These are phyloP conservation scores for Rubia yunnanensis DNA, from an alignment of 257 asterid genomes.

Conservation along the genomic window DNA sequence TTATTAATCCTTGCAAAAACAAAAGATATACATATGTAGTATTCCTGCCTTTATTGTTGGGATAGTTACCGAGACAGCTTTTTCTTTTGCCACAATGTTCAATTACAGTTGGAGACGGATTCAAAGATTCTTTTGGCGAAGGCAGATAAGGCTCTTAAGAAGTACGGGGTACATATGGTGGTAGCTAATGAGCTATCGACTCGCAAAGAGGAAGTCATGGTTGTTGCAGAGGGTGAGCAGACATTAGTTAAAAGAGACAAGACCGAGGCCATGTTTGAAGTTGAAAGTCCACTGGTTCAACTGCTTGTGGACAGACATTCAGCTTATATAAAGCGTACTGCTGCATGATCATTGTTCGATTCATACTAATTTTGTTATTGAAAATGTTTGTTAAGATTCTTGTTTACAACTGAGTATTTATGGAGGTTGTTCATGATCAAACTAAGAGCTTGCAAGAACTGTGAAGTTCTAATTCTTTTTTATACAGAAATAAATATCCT, in stretches of 20 bases:
- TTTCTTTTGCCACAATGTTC: neutral
- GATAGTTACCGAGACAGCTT: neutral
- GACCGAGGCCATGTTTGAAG: constrained; percentile 43
- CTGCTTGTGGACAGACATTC: constrained; percentile 65
- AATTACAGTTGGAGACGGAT: constrained; percentile 78
- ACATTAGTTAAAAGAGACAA: constrained; percentile 49
- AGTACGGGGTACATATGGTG: constrained; percentile 78
- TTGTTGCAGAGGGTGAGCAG: constrained; percentile 50
- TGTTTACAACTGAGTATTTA: neutral
- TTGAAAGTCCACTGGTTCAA: constrained; percentile 60
- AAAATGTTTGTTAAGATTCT: neutral
- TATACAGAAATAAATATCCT: neutral
- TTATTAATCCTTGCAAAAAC: too few relatives aligned
- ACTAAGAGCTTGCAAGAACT: neutral
- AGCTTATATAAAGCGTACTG: constrained; percentile 23
- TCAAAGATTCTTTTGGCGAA: constrained; percentile 66
- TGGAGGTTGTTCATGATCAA: neutral
- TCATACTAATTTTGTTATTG: neutral
- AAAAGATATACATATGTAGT: too few relatives aligned
- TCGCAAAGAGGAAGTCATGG: constrained; percentile 83
- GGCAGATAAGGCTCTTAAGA: constrained; percentile 68
- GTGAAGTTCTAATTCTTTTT: neutral
- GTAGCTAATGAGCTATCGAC: constrained; percentile 88
- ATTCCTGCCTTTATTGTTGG: neutral
- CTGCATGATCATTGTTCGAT: neutral